Base-by-base conservation (phyloP, 345 rosid species). In the Melastoma malabathricum region DNA sequence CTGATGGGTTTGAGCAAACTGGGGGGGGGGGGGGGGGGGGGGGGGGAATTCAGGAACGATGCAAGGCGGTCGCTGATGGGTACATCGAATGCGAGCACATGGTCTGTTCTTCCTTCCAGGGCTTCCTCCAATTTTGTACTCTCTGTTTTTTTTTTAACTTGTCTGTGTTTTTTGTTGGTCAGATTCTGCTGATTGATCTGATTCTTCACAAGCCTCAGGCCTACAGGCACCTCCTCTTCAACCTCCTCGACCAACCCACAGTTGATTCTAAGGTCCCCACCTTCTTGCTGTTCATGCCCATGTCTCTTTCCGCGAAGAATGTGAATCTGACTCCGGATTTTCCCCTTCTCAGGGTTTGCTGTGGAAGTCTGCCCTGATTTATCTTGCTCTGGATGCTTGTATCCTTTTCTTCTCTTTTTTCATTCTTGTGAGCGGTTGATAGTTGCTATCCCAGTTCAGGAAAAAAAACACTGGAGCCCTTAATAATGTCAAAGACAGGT, bases 101-200 rank as follows among this genome's bases (percentile, higher is more conserved):
- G 92, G 97, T 88, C 20, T 58, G 31, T 6, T 25, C 18, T 34
- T 18, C 29, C 6, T 27, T 43, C 6, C 18, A 6, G 20, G 46
- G 3, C 18, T 17, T 41, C 23, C 19, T 34, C 46, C 10, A 12
- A 12, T 54, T 44, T 59, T 43, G 47, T 18, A 44, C 41, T 27
- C 44, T 20, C 59, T 48, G 44, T 43, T 50, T 18, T 39, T 12
- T 39, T 47, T 39, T 16, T 41, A 14, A n/a, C 14, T 44, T 52
- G n/a, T 64, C 48, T 19, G n/a, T 0, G 8, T 25, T 14, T 46
- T 7, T 15, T 38, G 55, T 17, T 29, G 22, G 15, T 5, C 58
- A 89, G 94, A 89, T 89, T 47, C 67, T 86, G 47, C 71, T 79
- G 69, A 78, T 89, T 57, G 95, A 89, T 78, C 70, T 86, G 85